Evolutionary conservation across 768 basidiomycete species (phyloP), one percentile per base, ranked within the genome.

Genomic region (Tricholoma matsutake): DNA sequence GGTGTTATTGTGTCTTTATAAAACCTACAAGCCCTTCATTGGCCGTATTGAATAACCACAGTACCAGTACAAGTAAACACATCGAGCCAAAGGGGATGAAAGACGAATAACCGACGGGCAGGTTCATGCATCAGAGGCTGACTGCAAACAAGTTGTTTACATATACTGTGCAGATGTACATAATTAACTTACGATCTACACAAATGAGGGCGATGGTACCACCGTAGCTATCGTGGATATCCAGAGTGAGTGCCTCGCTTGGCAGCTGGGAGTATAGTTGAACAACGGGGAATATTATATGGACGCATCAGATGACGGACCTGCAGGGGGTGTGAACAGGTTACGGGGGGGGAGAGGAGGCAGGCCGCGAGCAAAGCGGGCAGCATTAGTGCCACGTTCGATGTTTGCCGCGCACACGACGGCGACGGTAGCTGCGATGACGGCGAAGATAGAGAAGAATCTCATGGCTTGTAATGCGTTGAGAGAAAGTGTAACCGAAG

Each of bases 341-440:
- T 76, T 76, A 0, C 65, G 64, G n/a, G 85, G 85, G 1, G 81
- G 72, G 1, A 76, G 68, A 14, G 83, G 85, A 31, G 76, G 68
- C 4, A 86, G 70, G 7, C 85, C 84, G 18, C 82, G 83, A 58
- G 83, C 65, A 61, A 87, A 61, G 41, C 85, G 83, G 13, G 78
- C 62, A 0, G 78, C 85, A 56, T 86, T 86, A 55, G 82, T 81
- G n/a, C n/a, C n/a, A n/a, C n/a, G n/a, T 54, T 81, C 79, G 22
- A 69, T 62, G 32, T 68, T 60, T 13, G 72, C 71, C 10, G 74
- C 73, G 16, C 75, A 76, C 62, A 76, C 77, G 9, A 69, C 58
- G 49, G 76, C 71, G 45, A 72, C 78, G 13, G 73, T 71, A 22
- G 76, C 73, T 47, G 75, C 67, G 58, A 83, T 63, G 64, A 78